These are phyloP conservation scores for Aureococcus anophagefferens DNA, from an alignment of 108 stramenopile genomes.

Conservation along the genomic window DNA sequence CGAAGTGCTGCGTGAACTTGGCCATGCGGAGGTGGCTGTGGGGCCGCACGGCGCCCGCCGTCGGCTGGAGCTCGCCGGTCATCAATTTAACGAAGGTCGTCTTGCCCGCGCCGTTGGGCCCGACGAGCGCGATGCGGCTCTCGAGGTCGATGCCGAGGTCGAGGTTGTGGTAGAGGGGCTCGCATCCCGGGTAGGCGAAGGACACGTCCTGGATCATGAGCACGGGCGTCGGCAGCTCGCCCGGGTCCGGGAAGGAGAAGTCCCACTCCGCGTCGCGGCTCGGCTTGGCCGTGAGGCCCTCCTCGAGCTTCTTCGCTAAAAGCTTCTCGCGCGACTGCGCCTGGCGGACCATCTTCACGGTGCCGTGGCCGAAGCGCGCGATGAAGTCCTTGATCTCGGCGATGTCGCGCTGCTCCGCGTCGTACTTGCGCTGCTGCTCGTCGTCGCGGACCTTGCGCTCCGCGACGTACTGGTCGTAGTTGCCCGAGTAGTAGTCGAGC, in stretches of 20 bases:
- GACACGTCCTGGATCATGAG: constrained; percentile 64
- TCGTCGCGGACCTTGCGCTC: constrained; percentile 86
- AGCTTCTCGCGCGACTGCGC: constrained; percentile 82
- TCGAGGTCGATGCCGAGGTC: constrained; percentile 80
- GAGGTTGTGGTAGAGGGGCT: constrained; percentile 62
- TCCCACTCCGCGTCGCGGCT: constrained; percentile 65
- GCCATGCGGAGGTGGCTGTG: constrained; percentile 85
- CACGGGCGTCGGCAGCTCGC: constrained; percentile 70
- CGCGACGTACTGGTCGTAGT: constrained; percentile 89
- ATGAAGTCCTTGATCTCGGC: constrained; percentile 79
- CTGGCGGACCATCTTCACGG: constrained; percentile 87
- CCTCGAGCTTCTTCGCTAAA: constrained; percentile 75
- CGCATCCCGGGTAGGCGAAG: constrained; percentile 62
- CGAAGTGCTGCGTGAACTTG: constrained; percentile 96
- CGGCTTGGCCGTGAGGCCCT: constrained; percentile 67
- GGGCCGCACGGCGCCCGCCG: constrained; percentile 75
- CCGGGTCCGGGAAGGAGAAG: constrained; percentile 36
- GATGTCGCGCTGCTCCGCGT: constrained; percentile 95
- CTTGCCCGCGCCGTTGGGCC: constrained; percentile 51
- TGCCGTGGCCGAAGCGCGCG: constrained; percentile 87
- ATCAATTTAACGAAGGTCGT: constrained; percentile 91
- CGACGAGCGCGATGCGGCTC: constrained; percentile 72
- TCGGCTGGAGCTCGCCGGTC: constrained; percentile 73
- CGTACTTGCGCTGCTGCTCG: constrained; percentile 85
- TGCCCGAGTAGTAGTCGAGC: constrained; percentile 85